phyloP scores from a whole-genome alignment of 495 filamentous ascomycete genomes.

The Penicillium argentinense region DNA sequence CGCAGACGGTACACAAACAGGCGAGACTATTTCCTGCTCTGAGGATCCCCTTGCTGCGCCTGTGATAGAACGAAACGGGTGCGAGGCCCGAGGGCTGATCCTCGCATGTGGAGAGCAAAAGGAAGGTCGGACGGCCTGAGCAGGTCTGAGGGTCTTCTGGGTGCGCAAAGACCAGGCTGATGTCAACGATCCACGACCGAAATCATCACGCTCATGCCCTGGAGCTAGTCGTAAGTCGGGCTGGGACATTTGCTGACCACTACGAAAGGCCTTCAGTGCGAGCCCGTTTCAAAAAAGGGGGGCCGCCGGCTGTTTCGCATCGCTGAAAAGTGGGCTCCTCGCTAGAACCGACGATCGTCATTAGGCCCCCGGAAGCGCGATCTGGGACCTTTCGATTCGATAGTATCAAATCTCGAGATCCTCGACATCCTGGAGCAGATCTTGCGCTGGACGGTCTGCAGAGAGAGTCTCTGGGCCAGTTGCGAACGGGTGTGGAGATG shows the following conservation, averaged over 20 bases:
- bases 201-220: background rate
- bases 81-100: slow-evolving; percentile 24
- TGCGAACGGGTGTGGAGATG: background rate
- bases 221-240: background rate
- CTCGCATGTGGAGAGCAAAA: slow-evolving; percentile 9
- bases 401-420: background rate
- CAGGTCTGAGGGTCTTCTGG: background rate
- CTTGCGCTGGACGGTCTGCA: too few species aligned
- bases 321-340: slow-evolving; percentile 19
- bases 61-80: slow-evolving; percentile 21
- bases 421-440: slow-evolving; percentile 1
- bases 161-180: background rate
- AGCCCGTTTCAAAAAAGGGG: slow-evolving; percentile 11
- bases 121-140: slow-evolving; percentile 4
- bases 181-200: background rate
- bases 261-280: background rate
- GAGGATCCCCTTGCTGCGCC: slow-evolving; percentile 18
- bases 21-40: background rate
- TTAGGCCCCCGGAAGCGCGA: slow-evolving; percentile 7
- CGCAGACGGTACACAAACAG: background rate
- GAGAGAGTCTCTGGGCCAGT: too few species aligned
- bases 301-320: slow-evolving; percentile 21
- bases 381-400: slow-evolving; percentile 3
- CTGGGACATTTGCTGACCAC: too few species aligned
- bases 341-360: slow-evolving; percentile 22